A percentile compares a stretch with the other conserved stretches of the same genome.
Evolutionary conservation across 208 protist genomes (phyloP).

Genomic region (Trichomonas gallinae): DNA sequence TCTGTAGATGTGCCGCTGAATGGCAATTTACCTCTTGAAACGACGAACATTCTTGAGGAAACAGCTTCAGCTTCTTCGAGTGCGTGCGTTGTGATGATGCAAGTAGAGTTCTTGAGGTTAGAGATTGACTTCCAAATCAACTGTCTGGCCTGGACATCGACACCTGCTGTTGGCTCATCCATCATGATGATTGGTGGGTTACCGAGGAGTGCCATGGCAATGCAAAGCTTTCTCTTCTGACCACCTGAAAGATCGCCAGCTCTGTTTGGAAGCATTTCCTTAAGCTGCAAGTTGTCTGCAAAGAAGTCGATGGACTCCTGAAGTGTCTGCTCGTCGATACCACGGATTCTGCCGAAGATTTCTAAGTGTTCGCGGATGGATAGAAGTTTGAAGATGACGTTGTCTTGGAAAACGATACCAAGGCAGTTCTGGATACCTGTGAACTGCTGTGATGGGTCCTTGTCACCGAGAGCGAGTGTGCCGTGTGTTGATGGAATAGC

Average conservation of each 20-base stretch:
- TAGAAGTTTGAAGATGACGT: background rate
- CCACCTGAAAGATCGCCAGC: constrained; percentile 18
- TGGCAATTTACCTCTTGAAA: background rate
- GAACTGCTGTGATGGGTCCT: background rate
- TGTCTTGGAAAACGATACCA: background rate
- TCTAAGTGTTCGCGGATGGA: constrained; percentile 20
- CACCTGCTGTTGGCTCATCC: constrained; percentile 19
- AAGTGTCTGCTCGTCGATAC: background rate
- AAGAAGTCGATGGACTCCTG: background rate
- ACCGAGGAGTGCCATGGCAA: background rate
- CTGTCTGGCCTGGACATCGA: background rate
- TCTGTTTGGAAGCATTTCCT: background rate
- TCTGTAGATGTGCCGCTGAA: background rate
- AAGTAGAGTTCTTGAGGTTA: background rate
- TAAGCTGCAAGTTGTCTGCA: background rate
- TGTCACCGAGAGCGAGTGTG: background rate
- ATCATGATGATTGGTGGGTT: constrained; percentile 16
- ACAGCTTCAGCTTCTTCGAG: constrained; percentile 18
- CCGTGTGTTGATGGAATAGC: background rate
- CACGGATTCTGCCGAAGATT: background rate
- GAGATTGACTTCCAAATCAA: background rate
- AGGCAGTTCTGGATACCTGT: background rate
- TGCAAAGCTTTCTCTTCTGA: constrained; percentile 20
- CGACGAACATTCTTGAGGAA: background rate
- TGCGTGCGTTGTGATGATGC: background rate